Base-by-base conservation (phyloP, 179 eudicot species). In the Silene coronaria region DNA sequence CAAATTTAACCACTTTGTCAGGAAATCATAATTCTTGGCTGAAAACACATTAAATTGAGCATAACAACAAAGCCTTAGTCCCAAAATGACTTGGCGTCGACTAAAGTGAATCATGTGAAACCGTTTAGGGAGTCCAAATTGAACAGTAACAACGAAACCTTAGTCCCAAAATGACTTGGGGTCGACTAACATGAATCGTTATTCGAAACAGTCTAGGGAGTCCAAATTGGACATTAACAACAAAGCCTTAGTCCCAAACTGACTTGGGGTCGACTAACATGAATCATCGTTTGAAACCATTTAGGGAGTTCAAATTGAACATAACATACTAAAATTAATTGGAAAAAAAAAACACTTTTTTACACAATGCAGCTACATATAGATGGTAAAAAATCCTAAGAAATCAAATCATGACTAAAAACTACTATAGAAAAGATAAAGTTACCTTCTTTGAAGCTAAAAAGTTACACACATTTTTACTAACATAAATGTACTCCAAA, bases 291-390 rank as follows among this genome's bases (percentile, higher is more conserved):
- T 28, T 28, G 32, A 28, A 28, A 28, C 32, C 32, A 3, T 28
- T 28, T 28, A 28, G 32, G 32, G 32, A 28, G 32, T 28, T 3
- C 32, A 28, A 28, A 28, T 28, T 36, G 24, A 67, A 67, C 71
- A 36, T 16, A 28, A 6, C 24, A 16, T 34, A 8, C 22, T 67
- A 28, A 28, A 28, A 28, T 1, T 28, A 28, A 28, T 28, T 28
- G 32, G 32, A 3, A 28, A 28, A 22, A 61, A 27, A 17, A 8
- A 67, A 55, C n/a, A 6, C 46, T 45, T 51, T 34, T 23, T 19
- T 8, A 61, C 71, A 77, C 67, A 77, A 70, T 46, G 63, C 63
- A 77, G 63, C 80, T 70, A 70, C 53, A 42, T 73, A 38, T 14
- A 73, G n/a, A 59, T 34, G 76, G 67, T 22, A 27, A 53, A 48